Conservation (phyloP, 2,329 filamentous ascomycete genomes). For the Xylariomycetidae sp. region DNA sequence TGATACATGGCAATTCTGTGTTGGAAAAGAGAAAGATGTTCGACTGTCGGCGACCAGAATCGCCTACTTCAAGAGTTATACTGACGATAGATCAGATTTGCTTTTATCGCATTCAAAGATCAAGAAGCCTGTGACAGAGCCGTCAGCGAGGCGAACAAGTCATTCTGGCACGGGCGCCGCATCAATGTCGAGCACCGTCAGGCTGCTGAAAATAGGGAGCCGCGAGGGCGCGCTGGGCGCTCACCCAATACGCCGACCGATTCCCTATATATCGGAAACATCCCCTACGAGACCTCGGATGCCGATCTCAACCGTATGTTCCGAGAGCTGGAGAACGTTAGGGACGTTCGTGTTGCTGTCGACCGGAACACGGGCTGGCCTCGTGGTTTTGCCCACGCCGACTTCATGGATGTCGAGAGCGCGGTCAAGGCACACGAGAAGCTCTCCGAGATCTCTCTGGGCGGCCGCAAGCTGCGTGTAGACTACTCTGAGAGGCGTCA, state of each 20-base stretch:
- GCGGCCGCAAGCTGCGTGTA: conserved; percentile 60
- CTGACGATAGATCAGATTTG: conserved; percentile 18
- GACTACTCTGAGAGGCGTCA: conserved; percentile 49
- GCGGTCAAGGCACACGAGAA: conserved; percentile 56
- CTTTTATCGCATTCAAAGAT: conserved; percentile 20
- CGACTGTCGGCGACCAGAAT: too few species aligned
- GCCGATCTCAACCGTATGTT: conserved; percentile 77
- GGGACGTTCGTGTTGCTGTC: conserved; percentile 76
- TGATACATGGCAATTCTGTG: too few species aligned
- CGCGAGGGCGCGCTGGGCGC: not conserved
- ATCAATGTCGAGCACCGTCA: conserved; percentile 20
- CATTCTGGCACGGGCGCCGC: conserved; percentile 31
- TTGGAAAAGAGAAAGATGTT: too few species aligned
- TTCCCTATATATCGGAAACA: conserved; percentile 79
- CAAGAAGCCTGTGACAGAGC: conserved; percentile 15
- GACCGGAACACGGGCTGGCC: conserved; percentile 77
- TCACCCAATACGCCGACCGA: conserved; percentile 42
- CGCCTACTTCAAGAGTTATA: too few species aligned
- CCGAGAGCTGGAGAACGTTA: conserved; percentile 62
- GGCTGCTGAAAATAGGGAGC: conserved; percentile 20
- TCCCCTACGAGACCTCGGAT: conserved; percentile 82
- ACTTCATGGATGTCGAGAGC: conserved; percentile 65
- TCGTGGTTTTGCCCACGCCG: conserved; percentile 78
- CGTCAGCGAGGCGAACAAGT: conserved; percentile 19
- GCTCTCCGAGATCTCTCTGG: conserved; percentile 54